Evolutionary conservation across 331 rosid genomes (phyloP), one percentile per base, ranked within the genome.

Genomic region (Stylosanthes scabra): DNA sequence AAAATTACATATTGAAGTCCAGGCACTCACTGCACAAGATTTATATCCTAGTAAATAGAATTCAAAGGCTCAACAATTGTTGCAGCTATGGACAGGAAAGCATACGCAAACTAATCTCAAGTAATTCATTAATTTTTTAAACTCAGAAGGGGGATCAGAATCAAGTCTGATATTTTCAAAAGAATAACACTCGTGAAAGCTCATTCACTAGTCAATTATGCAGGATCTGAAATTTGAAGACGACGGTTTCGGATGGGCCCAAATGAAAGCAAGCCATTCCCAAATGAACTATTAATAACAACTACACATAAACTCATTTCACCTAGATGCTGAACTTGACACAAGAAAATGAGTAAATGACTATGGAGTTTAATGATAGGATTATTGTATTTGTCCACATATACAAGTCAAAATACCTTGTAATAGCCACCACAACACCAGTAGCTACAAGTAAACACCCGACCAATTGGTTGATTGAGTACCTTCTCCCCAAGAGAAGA

Each of bases 401-500:
- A 6, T 40, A 28, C 55, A 66, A 78, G 83, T 76, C 75, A 44
- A 57, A 83, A 50, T 83, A 91, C 98, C 98, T 87, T 29, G 96
- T 71, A 71, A 93, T 74, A 80, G 97, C 96, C 74, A 83, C 86
- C 59, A 84, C 82, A 49, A 93, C 92, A 50, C 98, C 97, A n/a
- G 81, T 70, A 54, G 92, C 93, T 71, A 93, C 90, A 15, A 91
- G 93, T 68, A 93, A 76, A 74, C 97, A 91, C 41, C 98, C 97
- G 52, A 82, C 82, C 69, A 93, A 64, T 83, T 93, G 97, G 76
- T 78, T 87, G 71, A 78, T 60, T 40, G 93, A 78, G 86, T 87
- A 89, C 72, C 75, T 87, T 88, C 93, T 91, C 64, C 88, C 79
- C 83, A 93, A 80, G 45, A 91, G 68, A 70, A 89, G 47, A 49